Base-by-base conservation (phyloP, 139 green algal species). In the Volvox africanus region DNA sequence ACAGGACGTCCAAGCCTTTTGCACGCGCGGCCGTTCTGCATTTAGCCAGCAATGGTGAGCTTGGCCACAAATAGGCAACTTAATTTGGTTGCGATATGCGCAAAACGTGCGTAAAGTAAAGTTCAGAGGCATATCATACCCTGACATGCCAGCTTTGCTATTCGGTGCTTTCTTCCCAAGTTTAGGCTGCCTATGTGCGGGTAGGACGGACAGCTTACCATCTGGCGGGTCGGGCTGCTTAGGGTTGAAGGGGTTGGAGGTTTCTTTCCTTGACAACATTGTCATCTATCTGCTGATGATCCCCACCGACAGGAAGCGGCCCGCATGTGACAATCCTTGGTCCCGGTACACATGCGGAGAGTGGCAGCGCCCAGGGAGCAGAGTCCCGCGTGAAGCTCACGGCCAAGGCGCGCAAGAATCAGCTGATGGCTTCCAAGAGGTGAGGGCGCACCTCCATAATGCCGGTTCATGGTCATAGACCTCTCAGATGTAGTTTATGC, bases 1-100 rank as follows among this genome's bases (percentile, higher is more conserved):
- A 73, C 80, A 86, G 80, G 80, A 73, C 19, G 14, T 67, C 50
- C 26, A 71, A 86, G 16, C 80, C 80, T 18, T 28, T 86, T 24
- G 80, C 80, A 3, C 80, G 32, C 26, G n/a, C 37, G 22, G 44
- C 80, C 11, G 50, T 86, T 26, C 80, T 86, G 2, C 80, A 86
- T 26, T 24, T 86, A 26, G 80, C 80, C 5, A 73, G 50, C 24
- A 86, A 73, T 26, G 80, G 80, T 86, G 50, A 20, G 80, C 21
- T 79, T 32, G 14, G 71, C 17, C 22, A 77, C 68, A 77, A n/a
- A 33, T 77, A 22, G 18, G 14, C 9, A 24, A 9, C 17, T 77
- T 9, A 24, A 12, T 21, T 21, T 21, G 68, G 68, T 9, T 13
- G 17, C 18, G 22, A 16, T 77, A 22, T 32, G 68, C 68, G 9